Evolutionary conservation across 2,329 filamentous ascomycete species (phyloP).

Genomic region (Curvularia hawaiiensis): DNA sequence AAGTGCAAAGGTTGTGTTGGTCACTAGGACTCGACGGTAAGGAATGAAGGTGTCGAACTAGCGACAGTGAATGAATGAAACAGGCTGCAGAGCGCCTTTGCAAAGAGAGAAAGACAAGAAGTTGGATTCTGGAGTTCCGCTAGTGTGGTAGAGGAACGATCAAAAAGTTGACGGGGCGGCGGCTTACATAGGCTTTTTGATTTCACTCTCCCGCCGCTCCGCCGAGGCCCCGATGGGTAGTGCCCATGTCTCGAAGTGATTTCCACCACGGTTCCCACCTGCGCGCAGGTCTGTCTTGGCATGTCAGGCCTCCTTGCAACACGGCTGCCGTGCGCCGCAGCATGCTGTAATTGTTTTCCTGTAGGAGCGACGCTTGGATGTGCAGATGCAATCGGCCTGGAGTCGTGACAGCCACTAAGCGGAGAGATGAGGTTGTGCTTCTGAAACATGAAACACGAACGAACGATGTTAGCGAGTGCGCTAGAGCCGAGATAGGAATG

Average conservation of each 20-base stretch:
- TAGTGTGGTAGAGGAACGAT: constrained; percentile 29
- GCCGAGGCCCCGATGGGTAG: constrained; percentile 8
- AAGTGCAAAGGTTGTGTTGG: constrained; percentile 27
- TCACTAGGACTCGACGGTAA: constrained; percentile 43
- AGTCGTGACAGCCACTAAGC: constrained; percentile 34
- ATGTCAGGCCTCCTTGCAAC: constrained; percentile 25
- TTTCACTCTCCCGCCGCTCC: constrained; percentile 21
- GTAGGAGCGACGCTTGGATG: constrained; percentile 23
- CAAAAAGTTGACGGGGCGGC: constrained; percentile 4
- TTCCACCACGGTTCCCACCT: not conserved
- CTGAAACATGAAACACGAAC: constrained; percentile 42
- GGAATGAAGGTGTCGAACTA: constrained; percentile 44
- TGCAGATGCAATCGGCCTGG: constrained; percentile 31
- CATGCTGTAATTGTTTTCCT: constrained; percentile 17
- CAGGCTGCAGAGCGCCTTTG: constrained; percentile 30
- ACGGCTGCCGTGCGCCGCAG: constrained; percentile 24
- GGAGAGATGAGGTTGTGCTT: constrained; percentile 9
- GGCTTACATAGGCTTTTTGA: constrained; percentile 1
- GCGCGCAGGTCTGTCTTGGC: not conserved
- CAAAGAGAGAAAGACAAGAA: constrained; percentile 38
- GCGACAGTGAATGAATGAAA: constrained; percentile 44
- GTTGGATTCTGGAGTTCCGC: constrained; percentile 34
- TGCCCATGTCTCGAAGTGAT: constrained; percentile 6
- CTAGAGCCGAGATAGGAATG: constrained; percentile 22
- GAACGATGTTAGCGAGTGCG: constrained; percentile 24